Percentiles rank a stretch among this genome's conserved stretches.
These are phyloP conservation scores for Apiotrichum sp. DNA, from an alignment of 1,284 basidiomycete species.

Conservation along the genomic window DNA sequence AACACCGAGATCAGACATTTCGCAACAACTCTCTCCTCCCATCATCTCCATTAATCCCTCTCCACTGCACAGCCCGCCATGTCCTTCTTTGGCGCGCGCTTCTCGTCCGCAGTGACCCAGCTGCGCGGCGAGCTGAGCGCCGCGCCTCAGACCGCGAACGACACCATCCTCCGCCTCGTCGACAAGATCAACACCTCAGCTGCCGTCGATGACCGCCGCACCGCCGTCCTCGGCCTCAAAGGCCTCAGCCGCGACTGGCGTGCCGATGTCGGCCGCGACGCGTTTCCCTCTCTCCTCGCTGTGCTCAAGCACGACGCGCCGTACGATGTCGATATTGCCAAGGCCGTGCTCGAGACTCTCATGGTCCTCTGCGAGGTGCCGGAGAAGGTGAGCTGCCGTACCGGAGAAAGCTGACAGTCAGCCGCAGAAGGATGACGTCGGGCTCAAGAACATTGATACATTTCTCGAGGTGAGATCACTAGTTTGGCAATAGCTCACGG, in stretches of 20 bases:
- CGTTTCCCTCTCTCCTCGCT: constrained; percentile 68
- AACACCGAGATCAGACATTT: too few species aligned
- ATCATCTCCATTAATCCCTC: too few species aligned
- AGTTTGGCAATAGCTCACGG: not conserved
- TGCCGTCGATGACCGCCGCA: constrained; percentile 80
- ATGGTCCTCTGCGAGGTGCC: constrained; percentile 48
- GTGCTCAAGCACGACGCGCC: constrained; percentile 79
- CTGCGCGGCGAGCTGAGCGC: constrained; percentile 44
- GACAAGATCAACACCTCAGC: constrained; percentile 81
- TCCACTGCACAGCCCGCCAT: too few species aligned
- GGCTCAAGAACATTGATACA: constrained; percentile 47
- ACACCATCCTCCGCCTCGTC: constrained; percentile 79
- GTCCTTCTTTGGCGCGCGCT: constrained; percentile 27
- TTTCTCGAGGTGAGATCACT: constrained; percentile 34
- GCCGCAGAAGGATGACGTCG: constrained; percentile 49
- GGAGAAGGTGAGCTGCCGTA: constrained; percentile 34
- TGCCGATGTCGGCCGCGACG: constrained; percentile 70
- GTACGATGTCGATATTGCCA: constrained; percentile 81
- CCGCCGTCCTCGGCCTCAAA: constrained; percentile 85
- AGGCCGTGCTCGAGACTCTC: constrained; percentile 81
- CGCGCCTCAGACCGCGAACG: constrained; percentile 65
- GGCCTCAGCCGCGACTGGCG: constrained; percentile 87
- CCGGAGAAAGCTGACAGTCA: constrained; percentile 11
- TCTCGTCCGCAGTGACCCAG: constrained; percentile 44
- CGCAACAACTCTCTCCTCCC: too few species aligned